Evolutionary conservation across 2,329 filamentous ascomycete genomes (phyloP).

Genomic region (Penicillium janthinellum): DNA sequence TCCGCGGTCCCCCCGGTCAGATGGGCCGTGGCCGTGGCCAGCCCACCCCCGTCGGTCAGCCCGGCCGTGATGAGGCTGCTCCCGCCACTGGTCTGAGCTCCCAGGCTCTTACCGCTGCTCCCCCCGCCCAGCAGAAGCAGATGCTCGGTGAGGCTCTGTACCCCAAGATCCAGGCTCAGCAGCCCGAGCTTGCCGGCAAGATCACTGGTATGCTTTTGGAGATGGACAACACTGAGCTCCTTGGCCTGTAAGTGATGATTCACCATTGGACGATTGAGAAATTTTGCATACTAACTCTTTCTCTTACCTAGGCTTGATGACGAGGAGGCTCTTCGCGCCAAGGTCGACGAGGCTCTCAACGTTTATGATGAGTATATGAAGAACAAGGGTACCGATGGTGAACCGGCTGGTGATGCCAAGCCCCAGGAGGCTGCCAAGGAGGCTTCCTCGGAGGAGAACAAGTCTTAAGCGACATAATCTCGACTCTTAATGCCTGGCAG

Average conservation of each 20-base stretch:
- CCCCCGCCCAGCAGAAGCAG: conserved; percentile 90
- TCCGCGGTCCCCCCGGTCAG: conserved; percentile 48
- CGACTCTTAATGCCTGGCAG: conserved; percentile 20
- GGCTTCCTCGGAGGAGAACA: conserved; percentile 43
- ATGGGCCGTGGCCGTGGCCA: conserved; percentile 48
- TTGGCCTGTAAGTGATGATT: conserved; percentile 78
- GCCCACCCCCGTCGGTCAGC: conserved; percentile 39
- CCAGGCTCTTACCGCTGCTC: conserved; percentile 53
- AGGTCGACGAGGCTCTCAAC: conserved; percentile 95
- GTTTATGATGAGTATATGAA: conserved; percentile 99
- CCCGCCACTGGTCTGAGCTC: conserved; percentile 50
- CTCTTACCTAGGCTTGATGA: conserved; percentile 75
- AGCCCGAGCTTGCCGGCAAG: conserved; percentile 96
- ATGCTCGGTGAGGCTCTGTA: conserved; percentile 97
- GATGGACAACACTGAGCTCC: conserved; percentile 95
- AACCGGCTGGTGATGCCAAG: conserved; percentile 47
- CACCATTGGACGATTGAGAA: neutral
- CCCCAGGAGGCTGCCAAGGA: conserved; percentile 49
- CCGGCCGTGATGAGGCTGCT: conserved; percentile 42
- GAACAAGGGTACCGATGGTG: conserved; percentile 62
- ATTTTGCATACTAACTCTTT: conserved; percentile 2
- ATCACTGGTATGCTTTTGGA: conserved; percentile 99
- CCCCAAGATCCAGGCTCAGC: conserved; percentile 94
- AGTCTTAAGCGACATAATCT: conserved; percentile 39
- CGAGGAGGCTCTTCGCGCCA: conserved; percentile 82